phyloP scores from a whole-genome alignment of 1,284 basidiomycete species.

The Cutaneotrichosporon spelunceum region DNA sequence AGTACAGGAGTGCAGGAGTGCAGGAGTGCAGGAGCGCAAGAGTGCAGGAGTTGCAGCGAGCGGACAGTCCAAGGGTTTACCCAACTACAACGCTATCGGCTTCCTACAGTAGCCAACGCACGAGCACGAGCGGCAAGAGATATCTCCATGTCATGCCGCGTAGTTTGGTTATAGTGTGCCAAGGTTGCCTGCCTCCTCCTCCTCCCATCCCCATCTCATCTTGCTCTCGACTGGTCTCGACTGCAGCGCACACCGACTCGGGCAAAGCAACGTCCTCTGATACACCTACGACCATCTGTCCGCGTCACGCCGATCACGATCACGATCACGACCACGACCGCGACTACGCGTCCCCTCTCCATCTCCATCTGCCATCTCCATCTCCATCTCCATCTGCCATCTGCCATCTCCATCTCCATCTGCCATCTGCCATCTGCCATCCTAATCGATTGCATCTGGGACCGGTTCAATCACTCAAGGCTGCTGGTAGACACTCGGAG shows the following conservation, averaged over 20 bases:
- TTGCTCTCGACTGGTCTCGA: neutral
- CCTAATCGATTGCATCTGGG: too few species aligned
- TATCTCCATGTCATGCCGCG: neutral
- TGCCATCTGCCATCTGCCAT: too few species aligned
- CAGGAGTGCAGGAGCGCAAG: neutral
- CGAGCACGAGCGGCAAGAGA: neutral
- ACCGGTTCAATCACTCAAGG: neutral
- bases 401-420: neutral
- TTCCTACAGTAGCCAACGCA: too few species aligned
- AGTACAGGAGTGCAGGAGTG: neutral
- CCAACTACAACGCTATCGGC: too few species aligned
- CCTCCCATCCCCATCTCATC: neutral
- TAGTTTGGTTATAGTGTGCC: neutral
- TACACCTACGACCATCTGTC: neutral
- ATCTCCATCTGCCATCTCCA: neutral
- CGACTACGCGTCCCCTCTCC: neutral
- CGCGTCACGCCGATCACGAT: constrained; percentile 2
- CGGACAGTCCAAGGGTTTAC: neutral
- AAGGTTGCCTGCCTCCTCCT: neutral
- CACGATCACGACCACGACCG: too few species aligned
- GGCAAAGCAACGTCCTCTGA: neutral
- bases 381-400: too few species aligned
- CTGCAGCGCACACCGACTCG: constrained; percentile 1
- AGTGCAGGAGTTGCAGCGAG: neutral
- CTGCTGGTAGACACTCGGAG: neutral